Evolutionary conservation across 768 basidiomycete genomes (phyloP).

Genomic region (Leccinellum rugosiceps): DNA sequence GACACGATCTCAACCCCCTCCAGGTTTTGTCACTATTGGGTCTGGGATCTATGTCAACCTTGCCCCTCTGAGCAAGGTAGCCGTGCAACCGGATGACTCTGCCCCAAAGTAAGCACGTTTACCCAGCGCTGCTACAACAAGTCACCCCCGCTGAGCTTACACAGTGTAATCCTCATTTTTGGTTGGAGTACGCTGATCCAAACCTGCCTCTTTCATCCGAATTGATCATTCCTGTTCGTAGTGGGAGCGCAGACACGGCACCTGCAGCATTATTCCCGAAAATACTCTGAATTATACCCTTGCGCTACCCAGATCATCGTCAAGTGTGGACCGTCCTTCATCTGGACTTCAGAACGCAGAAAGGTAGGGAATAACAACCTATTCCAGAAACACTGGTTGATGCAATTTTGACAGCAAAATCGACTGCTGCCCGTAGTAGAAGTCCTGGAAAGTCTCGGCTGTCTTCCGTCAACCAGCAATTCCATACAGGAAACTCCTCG

Average conservation of each 20-base stretch:
- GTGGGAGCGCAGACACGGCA: slow-evolving; percentile 29
- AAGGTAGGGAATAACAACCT: slow-evolving; percentile 9
- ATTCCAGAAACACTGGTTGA: not conserved
- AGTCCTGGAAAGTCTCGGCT: slow-evolving; percentile 23
- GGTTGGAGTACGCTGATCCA: slow-evolving; percentile 25
- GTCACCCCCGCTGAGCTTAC: not conserved
- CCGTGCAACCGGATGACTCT: slow-evolving; percentile 2
- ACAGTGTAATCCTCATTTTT: slow-evolving; percentile 28
- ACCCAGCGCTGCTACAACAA: not conserved
- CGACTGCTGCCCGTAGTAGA: slow-evolving; percentile 22
- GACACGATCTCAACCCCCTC: slow-evolving; percentile 1
- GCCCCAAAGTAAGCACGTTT: slow-evolving; percentile 20
- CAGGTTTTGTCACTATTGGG: slow-evolving; percentile 17
- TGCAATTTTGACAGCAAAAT: slow-evolving; percentile 4
- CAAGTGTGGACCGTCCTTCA: slow-evolving; percentile 19
- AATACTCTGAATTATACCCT: slow-evolving; percentile 26
- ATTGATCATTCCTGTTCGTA: not conserved
- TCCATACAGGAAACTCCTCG: not conserved
- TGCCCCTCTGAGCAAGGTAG: not conserved
- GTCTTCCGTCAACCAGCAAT: slow-evolving; percentile 8
- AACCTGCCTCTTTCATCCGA: not conserved
- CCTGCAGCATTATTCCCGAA: slow-evolving; percentile 22
- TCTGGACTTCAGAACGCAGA: slow-evolving; percentile 12
- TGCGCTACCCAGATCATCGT: slow-evolving; percentile 27
- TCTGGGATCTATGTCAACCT: slow-evolving; percentile 16